Base-by-base conservation (phyloP, 78 protist species). In the Ministeria vibrans region DNA sequence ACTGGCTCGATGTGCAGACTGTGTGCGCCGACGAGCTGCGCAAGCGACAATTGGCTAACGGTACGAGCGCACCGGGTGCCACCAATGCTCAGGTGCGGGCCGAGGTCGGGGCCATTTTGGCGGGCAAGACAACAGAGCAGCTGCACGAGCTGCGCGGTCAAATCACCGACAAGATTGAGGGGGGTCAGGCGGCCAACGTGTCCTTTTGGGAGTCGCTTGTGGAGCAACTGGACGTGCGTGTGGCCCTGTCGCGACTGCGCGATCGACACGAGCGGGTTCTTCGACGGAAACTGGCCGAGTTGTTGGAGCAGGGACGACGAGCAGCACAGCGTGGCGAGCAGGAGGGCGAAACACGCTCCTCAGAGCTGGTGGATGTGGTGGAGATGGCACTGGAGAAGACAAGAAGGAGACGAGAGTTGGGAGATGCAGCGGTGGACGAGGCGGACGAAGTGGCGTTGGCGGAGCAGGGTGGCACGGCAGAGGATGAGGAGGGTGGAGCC, bases 131-230 rank as follows among this genome's bases (percentile, higher is more conserved):
- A 2, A n/a, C n/a, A 22, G 22, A 25, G 11, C 88, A 94, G 80
- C 75, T 94, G 15, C 34, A n/a, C 0, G 76, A 34, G 6, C 51
- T 91, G 62, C 84, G 80, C 32, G 66, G 18, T 7, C 75, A 89
- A 11, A 76, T 91, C 68, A 5, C 36, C 2, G 71, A 34, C 44
- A 88, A 80, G 41, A 36, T 80, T 18, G 0, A 32, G 1, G 7
- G 43, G 9, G 34, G 36, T 1, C 30, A 51, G n/a, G 66, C 87
- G 38, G 85, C 89, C 44, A 92, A 92, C 68, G 87, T 85, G 20
- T 92, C 78, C 75, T 95, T 85, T 66, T 95, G 96, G 98, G 93
- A 89, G 45, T 49, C 88, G 11, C 61, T 95, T 39, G 62, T 79
- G 13, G 61, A 2, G 4, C 63, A 77, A 55, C 81, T 93, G 44